These are phyloP conservation scores for Parmelia sp. DNA, from an alignment of 495 filamentous ascomycete genomes.

Conservation along the genomic window DNA sequence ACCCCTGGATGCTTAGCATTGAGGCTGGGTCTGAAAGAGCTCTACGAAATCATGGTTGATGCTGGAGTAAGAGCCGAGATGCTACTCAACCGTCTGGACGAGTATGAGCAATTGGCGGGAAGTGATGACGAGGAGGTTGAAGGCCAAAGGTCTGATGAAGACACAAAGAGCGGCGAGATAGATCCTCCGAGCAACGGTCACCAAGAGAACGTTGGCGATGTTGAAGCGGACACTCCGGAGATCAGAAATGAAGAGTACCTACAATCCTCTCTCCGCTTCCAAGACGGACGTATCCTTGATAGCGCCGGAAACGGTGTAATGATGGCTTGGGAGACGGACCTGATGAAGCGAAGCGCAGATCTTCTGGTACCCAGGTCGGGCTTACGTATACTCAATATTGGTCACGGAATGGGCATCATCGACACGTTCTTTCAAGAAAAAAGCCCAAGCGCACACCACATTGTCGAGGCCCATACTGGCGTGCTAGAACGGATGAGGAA, in stretches of 20 bases:
- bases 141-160: conserved; percentile 22
- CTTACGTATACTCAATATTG: conserved; percentile 78
- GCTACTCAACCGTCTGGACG: conserved; percentile 66
- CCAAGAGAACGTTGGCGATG: conserved; percentile 12
- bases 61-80: conserved; percentile 90
- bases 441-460: conserved; percentile 64
- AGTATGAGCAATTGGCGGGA: conserved; percentile 66
- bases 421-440: conserved; percentile 72
- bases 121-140: conserved; percentile 51
- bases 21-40: conserved; percentile 58
- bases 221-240: conserved; percentile 20
- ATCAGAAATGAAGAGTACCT: conserved; percentile 69
- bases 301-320: conserved; percentile 81
- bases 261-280: conserved; percentile 67
- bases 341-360: conserved; percentile 75
- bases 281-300: conserved; percentile 70
- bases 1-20: conserved; percentile 86
- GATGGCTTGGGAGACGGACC: conserved; percentile 92
- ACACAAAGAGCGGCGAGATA: conserved; percentile 29
- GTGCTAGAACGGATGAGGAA: conserved; percentile 64
- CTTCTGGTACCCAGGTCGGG: conserved; percentile 53
- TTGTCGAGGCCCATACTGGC: conserved; percentile 85
- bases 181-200: conserved; percentile 23
- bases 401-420: conserved; percentile 95
- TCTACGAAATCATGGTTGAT: conserved; percentile 84